Evolutionary conservation across 768 basidiomycete species (phyloP).

Genomic region (Lanmaoa rubissima): DNA sequence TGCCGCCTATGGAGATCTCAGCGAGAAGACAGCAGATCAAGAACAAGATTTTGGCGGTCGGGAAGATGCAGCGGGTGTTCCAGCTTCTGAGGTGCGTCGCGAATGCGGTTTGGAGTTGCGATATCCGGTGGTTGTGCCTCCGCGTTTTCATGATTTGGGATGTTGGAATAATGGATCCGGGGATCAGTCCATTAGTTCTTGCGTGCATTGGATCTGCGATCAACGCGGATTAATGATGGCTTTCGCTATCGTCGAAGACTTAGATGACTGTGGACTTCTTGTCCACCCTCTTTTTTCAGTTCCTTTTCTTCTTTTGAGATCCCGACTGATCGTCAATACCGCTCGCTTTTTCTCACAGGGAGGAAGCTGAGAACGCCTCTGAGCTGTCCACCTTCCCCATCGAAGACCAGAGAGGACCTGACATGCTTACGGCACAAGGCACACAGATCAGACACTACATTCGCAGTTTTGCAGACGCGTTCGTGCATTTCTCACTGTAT

Average conservation of each 20-base stretch:
- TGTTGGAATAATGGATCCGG: too few species aligned
- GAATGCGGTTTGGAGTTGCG: background rate
- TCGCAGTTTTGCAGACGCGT: conserved; percentile 76
- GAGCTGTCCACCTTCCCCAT: conserved; percentile 48
- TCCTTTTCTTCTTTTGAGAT: background rate
- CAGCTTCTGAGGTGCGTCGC: conserved; percentile 74
- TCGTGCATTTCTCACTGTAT: conserved; percentile 29
- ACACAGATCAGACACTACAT: conserved; percentile 59
- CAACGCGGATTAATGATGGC: background rate
- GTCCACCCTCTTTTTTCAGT: too few species aligned
- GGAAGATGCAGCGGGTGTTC: conserved; percentile 88
- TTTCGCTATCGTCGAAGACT: background rate
- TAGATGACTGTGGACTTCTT: background rate
- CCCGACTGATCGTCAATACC: background rate
- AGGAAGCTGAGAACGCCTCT: conserved; percentile 76
- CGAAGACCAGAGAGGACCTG: conserved; percentile 42
- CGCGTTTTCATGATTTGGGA: background rate
- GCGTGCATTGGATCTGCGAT: background rate
- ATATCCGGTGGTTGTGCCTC: background rate
- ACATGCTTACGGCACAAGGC: conserved; percentile 63
- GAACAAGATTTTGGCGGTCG: conserved; percentile 92
- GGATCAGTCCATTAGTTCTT: background rate
- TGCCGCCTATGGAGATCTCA: conserved; percentile 43
- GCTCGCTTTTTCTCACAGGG: conserved; percentile 38
- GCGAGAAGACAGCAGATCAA: conserved; percentile 76